Percentiles rank a stretch among this genome's conserved stretches.
Conservation (phyloP, 73 alveolate species). For the Stentor roeselii region DNA sequence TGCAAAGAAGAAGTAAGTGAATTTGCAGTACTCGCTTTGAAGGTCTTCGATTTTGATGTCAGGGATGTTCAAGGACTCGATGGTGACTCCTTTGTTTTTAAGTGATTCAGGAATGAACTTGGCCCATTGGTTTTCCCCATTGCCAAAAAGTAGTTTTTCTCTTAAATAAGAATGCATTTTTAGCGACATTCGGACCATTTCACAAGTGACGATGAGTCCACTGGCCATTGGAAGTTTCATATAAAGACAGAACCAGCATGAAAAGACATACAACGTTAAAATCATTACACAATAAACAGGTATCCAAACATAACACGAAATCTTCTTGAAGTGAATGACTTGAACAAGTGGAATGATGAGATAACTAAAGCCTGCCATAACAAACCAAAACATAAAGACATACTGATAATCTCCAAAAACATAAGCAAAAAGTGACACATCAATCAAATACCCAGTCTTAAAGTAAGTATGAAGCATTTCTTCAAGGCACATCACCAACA, state of each 20-base stretch:
- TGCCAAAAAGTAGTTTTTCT: conserved; percentile 74
- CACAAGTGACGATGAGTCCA: conserved; percentile 66
- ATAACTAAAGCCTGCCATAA: conserved; percentile 15
- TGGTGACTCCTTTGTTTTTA: conserved; percentile 46
- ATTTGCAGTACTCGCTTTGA: conserved; percentile 46
- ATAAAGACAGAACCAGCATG: conserved; percentile 33
- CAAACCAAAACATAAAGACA: conserved; percentile 34
- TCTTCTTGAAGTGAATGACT: not conserved
- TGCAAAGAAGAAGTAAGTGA: conserved; percentile 68
- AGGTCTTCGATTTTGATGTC: conserved; percentile 49
- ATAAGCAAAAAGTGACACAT: conserved; percentile 42
- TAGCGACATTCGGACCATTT: conserved; percentile 76
- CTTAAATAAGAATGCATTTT: conserved; percentile 82
- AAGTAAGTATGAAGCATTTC: conserved; percentile 35
- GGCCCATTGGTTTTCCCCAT: conserved; percentile 33
- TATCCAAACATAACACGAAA: conserved; percentile 31
- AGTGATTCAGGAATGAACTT: conserved; percentile 57
- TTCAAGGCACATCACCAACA: conserved; percentile 35
- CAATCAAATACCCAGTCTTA: conserved; percentile 40
- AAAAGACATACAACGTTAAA: conserved; percentile 26
- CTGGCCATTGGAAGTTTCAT: conserved; percentile 57
- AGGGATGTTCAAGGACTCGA: conserved; percentile 59
- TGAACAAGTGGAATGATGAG: conserved; percentile 32
- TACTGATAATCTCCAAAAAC: conserved; percentile 34
- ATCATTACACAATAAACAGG: conserved; percentile 32